Base-by-base conservation (phyloP, 345 rosid species). In the Rhizophora apiculata region DNA sequence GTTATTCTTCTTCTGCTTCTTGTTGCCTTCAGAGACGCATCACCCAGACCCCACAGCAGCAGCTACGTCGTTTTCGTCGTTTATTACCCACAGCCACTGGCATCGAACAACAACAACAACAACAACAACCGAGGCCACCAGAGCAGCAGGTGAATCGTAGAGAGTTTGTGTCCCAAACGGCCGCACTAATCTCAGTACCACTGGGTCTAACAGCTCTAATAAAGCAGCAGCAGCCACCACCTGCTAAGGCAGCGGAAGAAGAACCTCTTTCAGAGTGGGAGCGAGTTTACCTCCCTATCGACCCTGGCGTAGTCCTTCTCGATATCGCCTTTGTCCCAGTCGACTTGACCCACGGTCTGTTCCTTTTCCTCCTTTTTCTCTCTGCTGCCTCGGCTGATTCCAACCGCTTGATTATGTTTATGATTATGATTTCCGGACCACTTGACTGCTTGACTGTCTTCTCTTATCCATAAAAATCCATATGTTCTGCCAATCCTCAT, bases 281-380 rank as follows among this genome's bases (percentile, higher is more conserved):
- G 72, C 69, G 93, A 70, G 86, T 88, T 0, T 79, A 53, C 62
- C 85, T 91, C 61, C 93, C 97, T 15, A 87, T 88, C 64, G 93
- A 91, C 72, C 96, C 97, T 11, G 93, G 98, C 29, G 96, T 94
- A n/a, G 94, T 91, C 70, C 96, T 91, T 72, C 96, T 94, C 51
- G 98, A 91, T 80, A 85, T 94, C 60, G 85, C 96, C 62, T 94
- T 89, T 75, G 96, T 94, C 62, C 96, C 95, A 2, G 95, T 89
- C 30, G 95, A 94, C 16, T 53, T 54, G 10, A 86, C 73, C 58
- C 97, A 88, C 65, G 97, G 97, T 87, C 56, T 16, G 13, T 32
- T 5, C 52, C 31, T 46, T 21, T 32, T 18, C 27, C 18, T 21
- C 2, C 2, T 8, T 52, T 34, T 3, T 16, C 64, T n/a, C 6